Percentiles rank a stretch among this genome's conserved stretches.
phyloP scores from a whole-genome alignment of 2,329 filamentous ascomycete genomes.

The Calonectria hawksworthii region DNA sequence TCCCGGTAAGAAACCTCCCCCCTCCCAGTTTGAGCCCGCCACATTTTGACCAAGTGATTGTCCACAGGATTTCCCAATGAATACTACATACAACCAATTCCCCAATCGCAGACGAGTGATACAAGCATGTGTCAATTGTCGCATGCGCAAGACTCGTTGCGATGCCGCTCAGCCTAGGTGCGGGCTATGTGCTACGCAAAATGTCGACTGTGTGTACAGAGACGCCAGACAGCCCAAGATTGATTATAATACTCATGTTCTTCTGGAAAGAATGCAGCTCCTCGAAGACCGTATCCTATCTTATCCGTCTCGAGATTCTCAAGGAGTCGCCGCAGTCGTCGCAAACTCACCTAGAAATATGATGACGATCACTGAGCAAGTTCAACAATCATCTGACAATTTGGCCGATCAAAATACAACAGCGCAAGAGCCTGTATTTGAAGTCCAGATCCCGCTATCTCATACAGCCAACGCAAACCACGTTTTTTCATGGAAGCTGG shows the following conservation, averaged over 20 bases:
- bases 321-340: background rate
- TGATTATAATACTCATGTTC: constrained; percentile 46
- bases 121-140: constrained; percentile 49
- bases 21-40: too few relatives aligned
- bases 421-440: background rate
- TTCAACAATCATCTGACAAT: too few relatives aligned
- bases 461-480: constrained; percentile 38
- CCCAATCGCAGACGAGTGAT: constrained; percentile 26
- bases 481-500: constrained; percentile 27
- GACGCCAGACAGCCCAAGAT: constrained; percentile 47
- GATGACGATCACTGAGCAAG: too few relatives aligned
- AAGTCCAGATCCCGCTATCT: constrained; percentile 27
- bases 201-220: constrained; percentile 48
- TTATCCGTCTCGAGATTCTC: constrained; percentile 16
- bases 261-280: constrained; percentile 48
- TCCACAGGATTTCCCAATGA: too few relatives aligned
- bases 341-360: background rate
- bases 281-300: constrained; percentile 45
- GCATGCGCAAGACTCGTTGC: constrained; percentile 48
- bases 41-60: too few relatives aligned
- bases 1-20: too few relatives aligned
- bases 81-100: background rate
- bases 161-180: constrained; percentile 48
- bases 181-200: constrained; percentile 44
- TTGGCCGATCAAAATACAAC: too few relatives aligned